A percentile compares a stretch with the other conserved stretches of the same genome.
Conservation (phyloP, 176 grass and related monocot species). For the Stipa capillata region DNA sequence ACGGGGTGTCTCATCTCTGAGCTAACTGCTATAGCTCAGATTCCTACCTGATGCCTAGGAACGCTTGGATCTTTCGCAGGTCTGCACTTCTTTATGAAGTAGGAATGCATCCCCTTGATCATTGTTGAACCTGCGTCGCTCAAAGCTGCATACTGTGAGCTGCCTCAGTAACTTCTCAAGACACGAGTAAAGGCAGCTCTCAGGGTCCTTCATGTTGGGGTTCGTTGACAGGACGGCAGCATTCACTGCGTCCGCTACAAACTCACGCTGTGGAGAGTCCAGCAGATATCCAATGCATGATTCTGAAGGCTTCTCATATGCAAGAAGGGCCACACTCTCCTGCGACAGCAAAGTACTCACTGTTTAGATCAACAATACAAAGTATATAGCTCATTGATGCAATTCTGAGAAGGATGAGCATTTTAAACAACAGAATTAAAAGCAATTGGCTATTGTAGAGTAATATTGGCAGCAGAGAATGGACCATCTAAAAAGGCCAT, state of each 20-base stretch:
- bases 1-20: not conserved
- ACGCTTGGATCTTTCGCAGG: conserved; percentile 17
- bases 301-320: conserved; percentile 63
- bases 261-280: conserved; percentile 58
- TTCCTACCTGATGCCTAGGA: not conserved
- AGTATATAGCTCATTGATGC: not conserved
- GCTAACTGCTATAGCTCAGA: not conserved
- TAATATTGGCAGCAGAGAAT: conserved; percentile 10
- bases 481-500: not conserved
- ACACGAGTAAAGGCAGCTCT: conserved; percentile 66
- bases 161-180: conserved; percentile 89
- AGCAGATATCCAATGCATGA: conserved; percentile 83
- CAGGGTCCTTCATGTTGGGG: conserved; percentile 51
- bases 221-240: conserved; percentile 72
- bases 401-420: not conserved
- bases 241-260: conserved; percentile 85
- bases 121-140: conserved; percentile 46
- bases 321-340: conserved; percentile 69
- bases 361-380: not conserved
- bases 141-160: conserved; percentile 76
- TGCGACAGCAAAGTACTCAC: conserved; percentile 28
- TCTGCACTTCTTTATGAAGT: conserved; percentile 79
- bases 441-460: not conserved
- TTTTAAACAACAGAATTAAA: not conserved
- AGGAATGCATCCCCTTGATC: conserved; percentile 79